Base-by-base conservation (phyloP, 768 basidiomycete genomes). In the Podaxis pistillaris region DNA sequence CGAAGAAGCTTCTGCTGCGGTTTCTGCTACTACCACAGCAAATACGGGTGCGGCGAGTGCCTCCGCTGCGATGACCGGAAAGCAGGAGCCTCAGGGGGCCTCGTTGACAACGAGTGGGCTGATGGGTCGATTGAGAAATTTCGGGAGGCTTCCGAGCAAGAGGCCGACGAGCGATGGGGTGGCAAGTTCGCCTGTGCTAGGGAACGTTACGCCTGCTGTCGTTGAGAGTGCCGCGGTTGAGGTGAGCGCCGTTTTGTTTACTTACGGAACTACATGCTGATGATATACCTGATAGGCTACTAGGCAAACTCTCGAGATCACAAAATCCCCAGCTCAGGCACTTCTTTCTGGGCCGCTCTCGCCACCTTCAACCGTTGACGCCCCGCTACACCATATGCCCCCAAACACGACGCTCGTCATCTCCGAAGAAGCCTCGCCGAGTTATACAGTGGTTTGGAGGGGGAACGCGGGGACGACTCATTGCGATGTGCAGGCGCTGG, bases 91-190 rank as follows among this genome's bases (percentile, higher is more conserved):
- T 5, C 72, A 77, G 28, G 83, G 80, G 1, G 33, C 33, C 33
- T 82, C 85, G 0, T 78, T 68, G 58, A 85, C 83, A 3, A 85
- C 88, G 4, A 73, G 79, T 24, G 83, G 90, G 1, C 73, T 95
- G 58, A 95, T 96, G 83, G 91, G 93, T 0, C 83, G 90, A 64
- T 73, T 95, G 63, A 91, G 88, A 72, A 87, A 77, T 58, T 84
- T 95, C 64, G 89, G 89, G 8, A 90, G 88, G 73, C 82, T 77
- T 56, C 73, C 80, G 53, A 79, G 76, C 12, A 78, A 75, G 66
- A 70, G 78, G 26, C 75, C 75, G 13, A 61, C 69, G 4, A 77
- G 75, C 62, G 79, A 78, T 60, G 56, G 59, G 11, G 40, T 69
- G 13, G 56, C 74, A 8, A 70, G 70, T 63, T 63, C 72, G 54